phyloP scores from a whole-genome alignment of 106 monocot genomes.

The Chionographis japonica region DNA sequence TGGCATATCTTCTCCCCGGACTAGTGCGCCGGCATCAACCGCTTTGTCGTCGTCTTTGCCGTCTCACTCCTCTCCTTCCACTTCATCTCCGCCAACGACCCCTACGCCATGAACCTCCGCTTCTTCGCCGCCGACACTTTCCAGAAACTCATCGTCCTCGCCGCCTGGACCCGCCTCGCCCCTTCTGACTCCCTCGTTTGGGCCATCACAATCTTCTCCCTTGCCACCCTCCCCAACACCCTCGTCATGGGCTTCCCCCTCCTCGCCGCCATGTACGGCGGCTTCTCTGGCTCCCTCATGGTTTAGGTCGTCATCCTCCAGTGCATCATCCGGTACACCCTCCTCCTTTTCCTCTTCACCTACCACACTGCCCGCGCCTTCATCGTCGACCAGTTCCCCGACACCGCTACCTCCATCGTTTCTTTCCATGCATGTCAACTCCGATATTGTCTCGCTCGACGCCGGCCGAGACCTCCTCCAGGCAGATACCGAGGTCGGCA shows the following conservation, averaged over 20 bases:
- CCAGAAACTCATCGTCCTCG: slow-evolving; percentile 49
- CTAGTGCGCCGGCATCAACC: slow-evolving; percentile 71
- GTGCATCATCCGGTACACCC: slow-evolving; percentile 74
- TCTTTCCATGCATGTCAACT: slow-evolving; percentile 49
- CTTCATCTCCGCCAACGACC: too few relatives aligned
- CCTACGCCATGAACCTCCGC: slow-evolving; percentile 60
- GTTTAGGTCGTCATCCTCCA: slow-evolving; percentile 65
- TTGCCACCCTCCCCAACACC: slow-evolving; percentile 71
- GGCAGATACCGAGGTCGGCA: slow-evolving; percentile 46
- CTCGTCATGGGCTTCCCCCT: slow-evolving; percentile 70
- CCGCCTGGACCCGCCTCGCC: slow-evolving; percentile 30
- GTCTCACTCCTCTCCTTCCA: slow-evolving; percentile 61
- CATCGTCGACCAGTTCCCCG: too few relatives aligned
- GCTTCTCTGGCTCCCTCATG: slow-evolving; percentile 49
- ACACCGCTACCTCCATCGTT: slow-evolving; percentile 50
- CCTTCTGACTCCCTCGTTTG: slow-evolving; percentile 30
- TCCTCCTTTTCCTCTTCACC: slow-evolving; percentile 60
- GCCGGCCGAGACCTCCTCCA: slow-evolving; percentile 36
- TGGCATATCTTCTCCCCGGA: slow-evolving; percentile 62
- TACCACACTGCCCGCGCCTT: slow-evolving; percentile 51
- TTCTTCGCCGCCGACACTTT: slow-evolving; percentile 59
- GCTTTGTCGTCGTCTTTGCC: slow-evolving; percentile 55
- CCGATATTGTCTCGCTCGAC: slow-evolving; percentile 58
- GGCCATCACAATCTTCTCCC: slow-evolving; percentile 63
- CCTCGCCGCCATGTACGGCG: slow-evolving; percentile 62